Conservation (phyloP, 2,329 filamentous ascomycete species). For the Aspergillus pseudoterreus region DNA sequence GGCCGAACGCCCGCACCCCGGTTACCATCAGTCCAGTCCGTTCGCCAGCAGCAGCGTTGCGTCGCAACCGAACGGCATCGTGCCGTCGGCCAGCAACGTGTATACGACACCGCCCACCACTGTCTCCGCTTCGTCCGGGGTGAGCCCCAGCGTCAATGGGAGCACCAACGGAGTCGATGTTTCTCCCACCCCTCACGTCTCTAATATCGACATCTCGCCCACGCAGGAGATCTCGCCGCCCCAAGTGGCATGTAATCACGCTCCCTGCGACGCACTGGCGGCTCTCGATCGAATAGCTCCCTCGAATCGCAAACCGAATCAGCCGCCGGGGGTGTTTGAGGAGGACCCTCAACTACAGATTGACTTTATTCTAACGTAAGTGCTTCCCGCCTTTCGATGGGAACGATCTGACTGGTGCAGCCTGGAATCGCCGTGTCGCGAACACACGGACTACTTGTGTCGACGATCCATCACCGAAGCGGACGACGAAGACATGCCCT, state of each 20-base stretch:
- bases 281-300: conserved; percentile 22
- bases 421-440: conserved; percentile 52
- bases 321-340: conserved; percentile 39
- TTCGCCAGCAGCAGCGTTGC: conserved; percentile 37
- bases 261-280: conserved; percentile 22
- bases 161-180: conserved; percentile 22
- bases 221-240: conserved; percentile 21
- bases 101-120: conserved; percentile 26
- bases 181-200: background rate
- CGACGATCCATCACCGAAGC: conserved; percentile 63
- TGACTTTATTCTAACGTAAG: conserved; percentile 47
- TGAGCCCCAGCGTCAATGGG: conserved; percentile 28
- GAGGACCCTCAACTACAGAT: conserved; percentile 44
- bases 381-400: background rate
- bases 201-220: conserved; percentile 22
- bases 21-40: conserved; percentile 34
- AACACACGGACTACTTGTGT: conserved; percentile 75
- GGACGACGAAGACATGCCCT: conserved; percentile 56
- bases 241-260: conserved; percentile 19
- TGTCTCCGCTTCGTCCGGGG: conserved; percentile 21
- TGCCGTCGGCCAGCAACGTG: conserved; percentile 20
- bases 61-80: conserved; percentile 26
- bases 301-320: conserved; percentile 15
- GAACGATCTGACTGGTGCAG: conserved; percentile 27
- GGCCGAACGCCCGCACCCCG: conserved; percentile 24